A percentile compares a stretch with the other conserved stretches of the same genome.
phyloP scores from a whole-genome alignment of 2,329 filamentous ascomycete genomes.

The Ophiobolus disseminans region DNA sequence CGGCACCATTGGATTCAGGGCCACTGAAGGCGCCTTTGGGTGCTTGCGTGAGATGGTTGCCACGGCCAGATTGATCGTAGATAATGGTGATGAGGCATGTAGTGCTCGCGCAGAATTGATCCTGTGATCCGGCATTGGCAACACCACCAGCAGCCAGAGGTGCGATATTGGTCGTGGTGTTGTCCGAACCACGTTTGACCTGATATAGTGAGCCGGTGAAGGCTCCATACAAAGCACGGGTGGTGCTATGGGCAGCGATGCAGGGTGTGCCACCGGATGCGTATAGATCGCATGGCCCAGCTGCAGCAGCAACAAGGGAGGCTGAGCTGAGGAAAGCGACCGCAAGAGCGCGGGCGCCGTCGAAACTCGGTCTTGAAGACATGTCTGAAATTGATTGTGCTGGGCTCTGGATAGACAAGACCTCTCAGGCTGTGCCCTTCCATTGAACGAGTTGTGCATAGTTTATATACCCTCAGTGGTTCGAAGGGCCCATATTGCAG shows the following conservation, averaged over 20 bases:
- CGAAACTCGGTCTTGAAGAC: neutral
- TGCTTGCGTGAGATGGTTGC: slow-evolving; percentile 69
- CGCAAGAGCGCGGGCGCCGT: neutral
- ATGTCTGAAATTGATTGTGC: no score
- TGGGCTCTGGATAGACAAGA: no score
- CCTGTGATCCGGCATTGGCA: slow-evolving; percentile 67
- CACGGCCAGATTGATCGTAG: slow-evolving; percentile 69
- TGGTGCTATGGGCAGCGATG: slow-evolving; percentile 70
- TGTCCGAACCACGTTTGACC: slow-evolving; percentile 63
- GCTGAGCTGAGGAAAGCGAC: neutral
- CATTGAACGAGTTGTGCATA: no score
- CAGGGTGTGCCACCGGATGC: slow-evolving; percentile 66
- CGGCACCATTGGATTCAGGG: slow-evolving; percentile 63
- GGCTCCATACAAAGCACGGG: slow-evolving; percentile 64
- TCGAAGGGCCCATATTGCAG: no score
- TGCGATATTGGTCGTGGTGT: slow-evolving; percentile 56
- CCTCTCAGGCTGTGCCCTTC: no score
- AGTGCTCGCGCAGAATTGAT: slow-evolving; percentile 66
- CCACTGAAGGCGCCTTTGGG: slow-evolving; percentile 65
- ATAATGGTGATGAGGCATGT: slow-evolving; percentile 70
- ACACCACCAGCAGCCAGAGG: slow-evolving; percentile 66
- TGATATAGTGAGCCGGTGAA: slow-evolving; percentile 66
- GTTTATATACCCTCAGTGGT: no score
- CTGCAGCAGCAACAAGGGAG: slow-evolving; percentile 39
- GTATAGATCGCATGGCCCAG: slow-evolving; percentile 70